A percentile compares a stretch with the other conserved stretches of the same genome.
phyloP scores from a whole-genome alignment of 2,329 filamentous ascomycete species.

The Fusarium phyllophilum region DNA sequence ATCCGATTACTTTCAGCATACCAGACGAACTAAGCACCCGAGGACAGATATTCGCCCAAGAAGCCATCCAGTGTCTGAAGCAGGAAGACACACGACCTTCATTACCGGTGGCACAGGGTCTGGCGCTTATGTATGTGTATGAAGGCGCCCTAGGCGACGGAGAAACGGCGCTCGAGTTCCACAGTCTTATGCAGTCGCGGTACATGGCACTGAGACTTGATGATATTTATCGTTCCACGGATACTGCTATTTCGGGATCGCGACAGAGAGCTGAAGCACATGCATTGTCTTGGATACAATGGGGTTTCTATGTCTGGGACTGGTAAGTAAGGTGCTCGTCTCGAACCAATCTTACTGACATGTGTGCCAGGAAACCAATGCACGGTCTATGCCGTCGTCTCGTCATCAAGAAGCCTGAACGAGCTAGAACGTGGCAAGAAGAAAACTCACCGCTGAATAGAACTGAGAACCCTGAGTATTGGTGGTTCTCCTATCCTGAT shows the following conservation, averaged over 20 bases:
- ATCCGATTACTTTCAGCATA: slow-evolving; percentile 5
- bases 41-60: slow-evolving; percentile 16
- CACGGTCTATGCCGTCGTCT: slow-evolving; percentile 20
- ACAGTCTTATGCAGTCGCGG: slow-evolving; percentile 23
- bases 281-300: slow-evolving; percentile 31
- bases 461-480: slow-evolving; percentile 17
- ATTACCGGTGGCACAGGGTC: slow-evolving; percentile 11
- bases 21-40: slow-evolving; percentile 2
- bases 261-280: slow-evolving; percentile 22
- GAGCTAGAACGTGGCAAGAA: slow-evolving; percentile 18
- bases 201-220: slow-evolving; percentile 21
- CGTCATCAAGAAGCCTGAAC: slow-evolving; percentile 1
- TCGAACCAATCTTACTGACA: neutral
- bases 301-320: slow-evolving; percentile 33
- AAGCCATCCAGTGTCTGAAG: slow-evolving; percentile 8
- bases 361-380: slow-evolving; percentile 24
- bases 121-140: slow-evolving; percentile 26
- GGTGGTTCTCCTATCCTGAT: slow-evolving; percentile 29
- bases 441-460: slow-evolving; percentile 2
- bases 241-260: slow-evolving; percentile 17
- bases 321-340: slow-evolving; percentile 1
- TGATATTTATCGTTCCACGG: slow-evolving; percentile 12
- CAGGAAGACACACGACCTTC: slow-evolving; percentile 13
- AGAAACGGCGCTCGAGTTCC: slow-evolving; percentile 2
- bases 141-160: slow-evolving; percentile 20